A percentile compares a stretch with the other conserved stretches of the same genome.
Conservation (phyloP, 2,329 filamentous ascomycete species). For the Pseudogymnoascus sp. region DNA sequence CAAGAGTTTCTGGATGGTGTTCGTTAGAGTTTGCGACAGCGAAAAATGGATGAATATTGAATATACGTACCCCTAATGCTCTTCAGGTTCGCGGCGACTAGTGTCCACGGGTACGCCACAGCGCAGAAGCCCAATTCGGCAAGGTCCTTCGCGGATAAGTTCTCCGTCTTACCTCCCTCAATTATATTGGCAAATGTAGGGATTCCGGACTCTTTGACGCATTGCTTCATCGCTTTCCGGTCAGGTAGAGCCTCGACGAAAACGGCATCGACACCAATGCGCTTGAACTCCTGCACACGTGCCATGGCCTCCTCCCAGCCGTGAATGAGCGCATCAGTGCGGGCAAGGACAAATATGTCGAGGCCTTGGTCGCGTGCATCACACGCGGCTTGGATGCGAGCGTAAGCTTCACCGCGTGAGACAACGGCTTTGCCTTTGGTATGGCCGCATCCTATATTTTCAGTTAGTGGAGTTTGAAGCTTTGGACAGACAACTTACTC, state of each 20-base stretch:
- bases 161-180: slow-evolving; percentile 36
- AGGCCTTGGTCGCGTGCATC: slow-evolving; percentile 39
- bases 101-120: slow-evolving; percentile 35
- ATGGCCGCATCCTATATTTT: slow-evolving; percentile 35
- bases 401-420: slow-evolving; percentile 38
- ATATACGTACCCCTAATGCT: slow-evolving; percentile 21
- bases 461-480: not conserved
- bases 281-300: slow-evolving; percentile 35
- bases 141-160: slow-evolving; percentile 34
- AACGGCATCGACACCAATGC: slow-evolving; percentile 39
- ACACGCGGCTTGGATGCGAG: slow-evolving; percentile 38
- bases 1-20: slow-evolving; percentile 31
- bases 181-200: slow-evolving; percentile 39
- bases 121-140: slow-evolving; percentile 31
- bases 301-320: slow-evolving; percentile 40
- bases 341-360: slow-evolving; percentile 40
- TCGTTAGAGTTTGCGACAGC: slow-evolving; percentile 37
- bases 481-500: slow-evolving; percentile 25
- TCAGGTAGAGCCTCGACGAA: slow-evolving; percentile 40
- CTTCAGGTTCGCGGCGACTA: slow-evolving; percentile 35
- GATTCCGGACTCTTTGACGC: slow-evolving; percentile 32
- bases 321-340: slow-evolving; percentile 37
- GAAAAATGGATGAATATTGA: slow-evolving; percentile 18
- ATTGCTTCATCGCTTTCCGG: slow-evolving; percentile 35
- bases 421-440: slow-evolving; percentile 42